These are phyloP conservation scores for Geranium brycei DNA, from an alignment of 345 rosid species.

Conservation along the genomic window DNA sequence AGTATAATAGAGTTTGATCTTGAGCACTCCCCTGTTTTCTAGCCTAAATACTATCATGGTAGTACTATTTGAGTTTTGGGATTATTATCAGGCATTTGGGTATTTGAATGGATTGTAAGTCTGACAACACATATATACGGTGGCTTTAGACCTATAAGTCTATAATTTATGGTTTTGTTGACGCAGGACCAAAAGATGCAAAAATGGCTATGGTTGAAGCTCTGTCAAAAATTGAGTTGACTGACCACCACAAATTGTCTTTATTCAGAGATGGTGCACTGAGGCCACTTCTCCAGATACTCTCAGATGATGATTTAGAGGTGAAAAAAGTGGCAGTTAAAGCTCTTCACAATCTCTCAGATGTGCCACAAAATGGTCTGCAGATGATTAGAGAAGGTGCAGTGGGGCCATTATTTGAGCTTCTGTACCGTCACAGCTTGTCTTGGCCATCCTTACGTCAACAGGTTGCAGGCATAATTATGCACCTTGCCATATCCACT, in stretches of 20 bases:
- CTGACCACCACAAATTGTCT: constrained; percentile 44
- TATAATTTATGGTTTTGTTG: background rate
- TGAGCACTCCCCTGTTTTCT: too few relatives aligned
- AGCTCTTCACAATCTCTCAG: constrained; percentile 45
- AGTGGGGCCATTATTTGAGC: constrained; percentile 28
- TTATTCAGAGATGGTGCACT: constrained; percentile 41
- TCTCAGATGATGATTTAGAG: constrained; percentile 21
- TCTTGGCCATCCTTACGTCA: constrained; percentile 35
- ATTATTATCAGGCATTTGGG: too few relatives aligned
- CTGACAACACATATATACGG: background rate
- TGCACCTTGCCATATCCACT: constrained; percentile 49
- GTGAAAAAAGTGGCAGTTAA: constrained; percentile 34
- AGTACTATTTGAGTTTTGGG: too few relatives aligned
- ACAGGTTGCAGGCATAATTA: constrained; percentile 34
- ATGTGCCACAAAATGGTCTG: constrained; percentile 40
- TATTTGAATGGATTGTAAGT: too few relatives aligned
- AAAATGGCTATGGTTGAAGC: constrained; percentile 37
- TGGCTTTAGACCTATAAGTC: background rate
- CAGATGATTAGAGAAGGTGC: constrained; percentile 57
- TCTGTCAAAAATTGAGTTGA: constrained; percentile 49
- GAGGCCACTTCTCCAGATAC: constrained; percentile 36
- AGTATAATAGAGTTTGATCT: too few relatives aligned
- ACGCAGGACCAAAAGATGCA: constrained; percentile 44
- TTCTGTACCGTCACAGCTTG: constrained; percentile 31
- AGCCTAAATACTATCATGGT: too few relatives aligned